These are phyloP conservation scores for Zhuliangozyma parablackwelliae DNA, from an alignment of 1,139 yeast genomes.

Conservation along the genomic window DNA sequence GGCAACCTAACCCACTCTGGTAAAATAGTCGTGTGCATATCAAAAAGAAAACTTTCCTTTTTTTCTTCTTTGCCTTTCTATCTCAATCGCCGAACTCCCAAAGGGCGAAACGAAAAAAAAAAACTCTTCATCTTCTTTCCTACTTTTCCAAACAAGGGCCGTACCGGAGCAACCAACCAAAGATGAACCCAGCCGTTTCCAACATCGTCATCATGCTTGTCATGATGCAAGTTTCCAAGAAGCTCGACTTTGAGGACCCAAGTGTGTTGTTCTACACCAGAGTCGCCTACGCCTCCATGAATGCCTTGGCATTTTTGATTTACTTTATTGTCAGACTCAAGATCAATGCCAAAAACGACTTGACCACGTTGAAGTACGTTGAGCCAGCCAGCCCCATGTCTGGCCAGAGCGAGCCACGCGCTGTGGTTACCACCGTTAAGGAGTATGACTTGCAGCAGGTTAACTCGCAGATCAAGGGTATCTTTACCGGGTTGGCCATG, in stretches of 20 bases:
- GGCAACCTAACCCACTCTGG: too few species aligned
- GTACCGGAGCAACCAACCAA: constrained; percentile 4
- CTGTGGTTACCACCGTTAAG: constrained; percentile 85
- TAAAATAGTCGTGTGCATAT: too few species aligned
- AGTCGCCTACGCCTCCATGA: constrained; percentile 64
- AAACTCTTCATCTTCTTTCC: too few species aligned
- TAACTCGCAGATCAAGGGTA: constrained; percentile 70
- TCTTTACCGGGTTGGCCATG: constrained; percentile 91
- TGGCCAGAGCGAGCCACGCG: constrained; percentile 68
- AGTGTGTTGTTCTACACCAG: constrained; percentile 72
- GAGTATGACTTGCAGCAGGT: constrained; percentile 92
- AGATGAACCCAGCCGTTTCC: constrained; percentile 81
- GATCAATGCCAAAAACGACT: constrained; percentile 75
- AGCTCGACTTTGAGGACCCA: constrained; percentile 86
- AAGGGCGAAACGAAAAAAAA: too few species aligned
- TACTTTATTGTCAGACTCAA: constrained; percentile 61
- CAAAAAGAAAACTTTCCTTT: too few species aligned
- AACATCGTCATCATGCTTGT: constrained; percentile 89
- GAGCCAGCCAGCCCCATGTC: constrained; percentile 80
- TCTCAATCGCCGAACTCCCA: too few species aligned
- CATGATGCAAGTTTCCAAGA: constrained; percentile 95
- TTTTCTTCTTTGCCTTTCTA: too few species aligned
- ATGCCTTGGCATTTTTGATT: constrained; percentile 57
- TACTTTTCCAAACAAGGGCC: background rate
- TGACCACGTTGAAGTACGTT: constrained; percentile 87